These are phyloP conservation scores for Scytalidium sp. DNA, from an alignment of 2,329 filamentous ascomycete species.

Conservation along the genomic window DNA sequence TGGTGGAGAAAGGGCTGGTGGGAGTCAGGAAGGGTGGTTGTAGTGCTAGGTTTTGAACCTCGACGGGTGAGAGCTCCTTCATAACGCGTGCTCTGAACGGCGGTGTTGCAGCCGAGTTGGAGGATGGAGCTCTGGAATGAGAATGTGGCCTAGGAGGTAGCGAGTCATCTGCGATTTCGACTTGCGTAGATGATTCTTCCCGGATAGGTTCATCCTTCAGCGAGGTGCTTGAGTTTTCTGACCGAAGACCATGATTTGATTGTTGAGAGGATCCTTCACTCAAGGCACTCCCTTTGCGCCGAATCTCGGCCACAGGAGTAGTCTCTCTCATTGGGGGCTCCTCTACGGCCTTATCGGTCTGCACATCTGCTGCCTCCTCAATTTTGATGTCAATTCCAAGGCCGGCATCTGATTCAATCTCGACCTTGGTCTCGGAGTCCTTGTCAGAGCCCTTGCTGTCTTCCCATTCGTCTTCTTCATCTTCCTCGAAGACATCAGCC, in stretches of 20 bases:
- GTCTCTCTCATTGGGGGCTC: constrained; percentile 34
- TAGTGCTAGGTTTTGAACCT: constrained; percentile 38
- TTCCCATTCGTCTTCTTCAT: constrained; percentile 59
- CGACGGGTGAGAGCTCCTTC: constrained; percentile 48
- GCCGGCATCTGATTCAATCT: constrained; percentile 32
- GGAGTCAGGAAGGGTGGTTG: constrained; percentile 42
- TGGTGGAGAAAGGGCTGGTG: constrained; percentile 64
- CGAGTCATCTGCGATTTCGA: constrained; percentile 37
- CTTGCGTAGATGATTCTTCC: constrained; percentile 39
- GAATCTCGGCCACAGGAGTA: constrained; percentile 23
- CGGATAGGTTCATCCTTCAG: constrained; percentile 50
- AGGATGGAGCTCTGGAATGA: constrained; percentile 28
- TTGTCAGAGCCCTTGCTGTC: constrained; percentile 29
- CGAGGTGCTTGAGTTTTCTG: constrained; percentile 47
- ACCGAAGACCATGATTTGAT: constrained; percentile 38
- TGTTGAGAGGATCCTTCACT: constrained; percentile 37
- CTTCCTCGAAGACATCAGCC: constrained; percentile 85
- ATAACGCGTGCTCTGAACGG: constrained; percentile 20
- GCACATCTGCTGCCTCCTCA: constrained; percentile 38
- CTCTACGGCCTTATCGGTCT: constrained; percentile 36
- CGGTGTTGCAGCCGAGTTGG: constrained; percentile 27
- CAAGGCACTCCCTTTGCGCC: constrained; percentile 44
- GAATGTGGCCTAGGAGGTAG: constrained; percentile 31
- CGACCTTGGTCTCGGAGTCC: constrained; percentile 29
- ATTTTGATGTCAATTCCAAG: constrained; percentile 41